phyloP scores from a whole-genome alignment of 805 yeast species.

The Yarrowia porcina region DNA sequence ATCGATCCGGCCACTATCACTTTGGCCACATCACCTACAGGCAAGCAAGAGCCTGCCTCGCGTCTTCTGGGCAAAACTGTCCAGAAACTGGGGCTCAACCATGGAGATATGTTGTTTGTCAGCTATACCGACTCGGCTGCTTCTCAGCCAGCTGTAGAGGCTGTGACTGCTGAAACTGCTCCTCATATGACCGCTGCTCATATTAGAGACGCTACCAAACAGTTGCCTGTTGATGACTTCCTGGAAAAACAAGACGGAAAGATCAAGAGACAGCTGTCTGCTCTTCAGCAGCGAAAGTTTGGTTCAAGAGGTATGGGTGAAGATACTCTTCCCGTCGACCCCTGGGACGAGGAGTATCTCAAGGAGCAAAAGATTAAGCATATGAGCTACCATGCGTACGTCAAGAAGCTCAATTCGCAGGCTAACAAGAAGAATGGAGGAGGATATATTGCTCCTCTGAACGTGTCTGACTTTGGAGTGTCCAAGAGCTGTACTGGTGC shows the following conservation, averaged over 20 bases:
- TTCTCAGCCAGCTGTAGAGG: slow-evolving; percentile 28
- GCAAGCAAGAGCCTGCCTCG: slow-evolving; percentile 43
- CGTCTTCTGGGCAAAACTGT: slow-evolving; percentile 41
- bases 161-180: slow-evolving; percentile 13
- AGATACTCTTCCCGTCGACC: slow-evolving; percentile 91
- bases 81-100: slow-evolving; percentile 42
- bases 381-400: slow-evolving; percentile 77
- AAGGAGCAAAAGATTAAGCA: slow-evolving; percentile 79
- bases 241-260: slow-evolving; percentile 69
- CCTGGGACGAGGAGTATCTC: slow-evolving; percentile 82
- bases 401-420: slow-evolving; percentile 65
- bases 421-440: slow-evolving; percentile 51
- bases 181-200: slow-evolving; percentile 29
- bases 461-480: slow-evolving; percentile 66
- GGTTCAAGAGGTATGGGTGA: slow-evolving; percentile 97
- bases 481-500: slow-evolving; percentile 63
- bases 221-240: slow-evolving; percentile 61
- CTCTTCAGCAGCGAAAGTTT: slow-evolving; percentile 48
- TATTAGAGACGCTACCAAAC: slow-evolving; percentile 41
- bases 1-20: slow-evolving; percentile 7
- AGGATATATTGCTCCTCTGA: slow-evolving; percentile 72
- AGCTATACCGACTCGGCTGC: slow-evolving; percentile 36
- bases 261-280: slow-evolving; percentile 54
- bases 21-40: slow-evolving; percentile 49
- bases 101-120: slow-evolving; percentile 57